phyloP scores from a whole-genome alignment of 208 protist species.

The Leishmania major region DNA sequence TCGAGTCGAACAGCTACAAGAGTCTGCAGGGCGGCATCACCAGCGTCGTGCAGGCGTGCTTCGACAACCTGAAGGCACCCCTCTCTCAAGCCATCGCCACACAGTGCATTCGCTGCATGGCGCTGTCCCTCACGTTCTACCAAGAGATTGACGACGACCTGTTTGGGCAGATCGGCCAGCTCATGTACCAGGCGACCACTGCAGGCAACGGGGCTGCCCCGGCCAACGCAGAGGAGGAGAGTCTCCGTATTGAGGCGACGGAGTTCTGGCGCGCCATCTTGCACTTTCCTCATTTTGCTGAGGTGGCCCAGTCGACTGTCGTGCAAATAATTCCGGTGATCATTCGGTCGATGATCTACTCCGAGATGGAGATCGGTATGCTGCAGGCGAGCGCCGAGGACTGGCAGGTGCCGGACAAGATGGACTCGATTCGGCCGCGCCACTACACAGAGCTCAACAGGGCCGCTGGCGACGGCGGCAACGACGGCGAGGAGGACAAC shows the following conservation, averaged over 20 bases:
- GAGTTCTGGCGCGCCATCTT: slow-evolving; percentile 83
- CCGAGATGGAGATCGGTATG: slow-evolving; percentile 89
- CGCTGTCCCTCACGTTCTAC: slow-evolving; percentile 71
- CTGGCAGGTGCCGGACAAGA: slow-evolving; percentile 79
- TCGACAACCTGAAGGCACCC: slow-evolving; percentile 58
- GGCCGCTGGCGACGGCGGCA: slow-evolving; percentile 23
- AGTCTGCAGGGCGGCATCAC: slow-evolving; percentile 51
- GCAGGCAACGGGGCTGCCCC: slow-evolving; percentile 25
- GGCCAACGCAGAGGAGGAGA: slow-evolving; percentile 43
- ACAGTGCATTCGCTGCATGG: slow-evolving; percentile 65
- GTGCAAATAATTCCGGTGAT: slow-evolving; percentile 72
- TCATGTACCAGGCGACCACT: slow-evolving; percentile 63
- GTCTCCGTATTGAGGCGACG: slow-evolving; percentile 81
- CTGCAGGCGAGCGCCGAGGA: slow-evolving; percentile 79
- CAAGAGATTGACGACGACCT: slow-evolving; percentile 51
- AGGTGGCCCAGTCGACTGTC: slow-evolving; percentile 54
- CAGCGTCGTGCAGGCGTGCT: slow-evolving; percentile 63
- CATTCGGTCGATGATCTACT: slow-evolving; percentile 92
- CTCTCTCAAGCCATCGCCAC: slow-evolving; percentile 50
- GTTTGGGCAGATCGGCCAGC: slow-evolving; percentile 55
- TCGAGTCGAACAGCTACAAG: slow-evolving; percentile 56
- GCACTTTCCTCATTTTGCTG: slow-evolving; percentile 73
- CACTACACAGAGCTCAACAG: slow-evolving; percentile 66
- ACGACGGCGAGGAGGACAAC: slow-evolving; percentile 64
- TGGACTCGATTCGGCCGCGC: slow-evolving; percentile 83